phyloP scores from a whole-genome alignment of 495 filamentous ascomycete species.

The Lepidopterella palustris region DNA sequence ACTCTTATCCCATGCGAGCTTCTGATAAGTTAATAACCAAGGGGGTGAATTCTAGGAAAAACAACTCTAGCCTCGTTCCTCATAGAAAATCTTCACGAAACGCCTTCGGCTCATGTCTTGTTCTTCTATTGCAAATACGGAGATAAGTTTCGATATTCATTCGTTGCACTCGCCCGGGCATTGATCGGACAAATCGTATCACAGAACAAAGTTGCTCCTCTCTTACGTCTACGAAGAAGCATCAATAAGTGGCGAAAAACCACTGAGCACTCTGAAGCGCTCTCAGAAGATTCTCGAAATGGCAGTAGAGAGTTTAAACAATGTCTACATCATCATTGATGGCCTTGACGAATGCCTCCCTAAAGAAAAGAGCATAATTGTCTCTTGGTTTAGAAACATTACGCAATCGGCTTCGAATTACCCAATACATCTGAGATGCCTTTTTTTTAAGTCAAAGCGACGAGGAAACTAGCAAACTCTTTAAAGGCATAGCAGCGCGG shows the following conservation, averaged over 20 bases:
- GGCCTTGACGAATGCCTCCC: constrained; percentile 29
- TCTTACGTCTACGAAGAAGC: constrained; percentile 11
- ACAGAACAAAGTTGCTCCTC: constrained; percentile 6
- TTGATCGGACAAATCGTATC: constrained; percentile 11
- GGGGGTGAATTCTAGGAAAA: constrained; percentile 18
- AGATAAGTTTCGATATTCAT: constrained; percentile 10
- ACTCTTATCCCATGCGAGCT: not conserved
- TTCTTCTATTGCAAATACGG: constrained; percentile 25
- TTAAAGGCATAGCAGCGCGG: constrained; percentile 15
- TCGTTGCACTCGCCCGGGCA: constrained; percentile 7
- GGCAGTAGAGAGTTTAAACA: constrained; percentile 1
- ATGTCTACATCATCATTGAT: constrained; percentile 18
- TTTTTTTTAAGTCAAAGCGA: constrained; percentile 28
- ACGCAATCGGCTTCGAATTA: not conserved
- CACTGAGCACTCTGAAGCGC: not conserved
- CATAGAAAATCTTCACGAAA: constrained; percentile 7
- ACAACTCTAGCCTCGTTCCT: constrained; percentile 23
- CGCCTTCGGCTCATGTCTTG: not conserved
- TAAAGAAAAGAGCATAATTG: constrained; percentile 11
- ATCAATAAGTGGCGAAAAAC: constrained; percentile 12
- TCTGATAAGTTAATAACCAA: not conserved
- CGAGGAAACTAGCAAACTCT: constrained; percentile 3
- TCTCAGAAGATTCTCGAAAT: constrained; percentile 2
- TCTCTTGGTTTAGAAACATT: constrained; percentile 28
- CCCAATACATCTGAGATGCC: not conserved